A percentile compares a stretch with the other conserved stretches of the same genome.
Evolutionary conservation across 1,139 yeast genomes (phyloP).

Genomic region (Sugiyamaella xylanicola): DNA sequence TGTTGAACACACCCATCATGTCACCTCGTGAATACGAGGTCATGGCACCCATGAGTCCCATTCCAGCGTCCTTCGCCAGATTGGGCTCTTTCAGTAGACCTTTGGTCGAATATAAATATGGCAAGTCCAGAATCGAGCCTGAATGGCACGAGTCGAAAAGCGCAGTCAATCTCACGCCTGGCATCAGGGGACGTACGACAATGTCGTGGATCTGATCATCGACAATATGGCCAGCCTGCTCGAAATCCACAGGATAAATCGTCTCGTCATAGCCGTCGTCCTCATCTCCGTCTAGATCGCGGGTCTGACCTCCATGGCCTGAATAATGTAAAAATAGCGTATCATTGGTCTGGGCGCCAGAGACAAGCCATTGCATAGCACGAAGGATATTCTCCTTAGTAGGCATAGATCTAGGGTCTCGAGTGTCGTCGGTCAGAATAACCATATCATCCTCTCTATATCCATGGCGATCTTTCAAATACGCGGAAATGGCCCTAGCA

Average conservation of each 20-base stretch:
- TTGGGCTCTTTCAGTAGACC: conserved; percentile 91
- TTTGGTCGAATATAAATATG: conserved; percentile 85
- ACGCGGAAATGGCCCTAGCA: conserved; percentile 44
- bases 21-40: conserved; percentile 75
- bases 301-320: conserved; percentile 89
- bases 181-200: conserved; percentile 73
- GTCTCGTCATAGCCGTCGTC: conserved; percentile 89
- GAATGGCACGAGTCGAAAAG: conserved; percentile 93
- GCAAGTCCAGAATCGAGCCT: conserved; percentile 87
- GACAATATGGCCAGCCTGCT: conserved; percentile 67
- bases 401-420: conserved; percentile 66
- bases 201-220: conserved; percentile 87
- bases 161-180: conserved; percentile 87
- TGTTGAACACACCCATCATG: conserved; percentile 54
- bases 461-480: conserved; percentile 56
- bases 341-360: conserved; percentile 79
- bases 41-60: conserved; percentile 71
- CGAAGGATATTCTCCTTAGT: conserved; percentile 74
- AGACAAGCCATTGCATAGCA: conserved; percentile 91
- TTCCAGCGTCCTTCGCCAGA: conserved; percentile 80
- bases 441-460: conserved; percentile 81
- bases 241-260: conserved; percentile 87
- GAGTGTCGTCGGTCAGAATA: conserved; percentile 74
- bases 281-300: conserved; percentile 86
- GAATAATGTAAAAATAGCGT: conserved; percentile 74